Percentiles rank a stretch among this genome's conserved stretches.
Conservation (phyloP, 345 rosid species). For the Schrenkiella parvula region DNA sequence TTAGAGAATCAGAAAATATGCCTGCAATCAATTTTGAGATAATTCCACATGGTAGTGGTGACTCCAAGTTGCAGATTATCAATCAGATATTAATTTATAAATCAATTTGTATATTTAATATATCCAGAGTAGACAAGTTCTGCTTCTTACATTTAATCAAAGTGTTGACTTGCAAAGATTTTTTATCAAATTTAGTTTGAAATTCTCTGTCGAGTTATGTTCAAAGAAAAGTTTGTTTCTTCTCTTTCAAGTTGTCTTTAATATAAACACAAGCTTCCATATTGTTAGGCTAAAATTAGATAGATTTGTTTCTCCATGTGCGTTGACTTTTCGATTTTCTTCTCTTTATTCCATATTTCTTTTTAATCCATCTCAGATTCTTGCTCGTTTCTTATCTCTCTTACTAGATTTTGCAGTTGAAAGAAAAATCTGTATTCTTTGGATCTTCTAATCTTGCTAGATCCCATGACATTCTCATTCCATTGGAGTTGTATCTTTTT, state of each 20-base stretch:
- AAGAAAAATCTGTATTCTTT: not conserved
- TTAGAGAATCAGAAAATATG: no score
- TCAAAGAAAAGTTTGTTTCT: not conserved
- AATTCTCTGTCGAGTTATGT: not conserved
- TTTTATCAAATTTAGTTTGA: not conserved
- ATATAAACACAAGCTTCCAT: not conserved
- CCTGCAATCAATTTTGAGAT: no score
- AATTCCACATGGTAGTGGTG: not conserved
- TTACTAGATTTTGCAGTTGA: conserved; percentile 6
- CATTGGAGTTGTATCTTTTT: not conserved
- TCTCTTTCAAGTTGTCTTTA: not conserved
- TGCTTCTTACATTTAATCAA: not conserved
- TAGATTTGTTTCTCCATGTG: not conserved
- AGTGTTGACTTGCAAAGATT: not conserved
- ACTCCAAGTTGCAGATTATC: no score
- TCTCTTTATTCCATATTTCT: not conserved
- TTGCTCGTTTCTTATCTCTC: not conserved
- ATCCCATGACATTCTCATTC: not conserved
- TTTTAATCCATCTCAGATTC: not conserved
- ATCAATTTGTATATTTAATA: not conserved
- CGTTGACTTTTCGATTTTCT: not conserved
- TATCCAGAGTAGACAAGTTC: not conserved
- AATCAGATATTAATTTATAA: no score
- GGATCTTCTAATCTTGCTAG: not conserved
- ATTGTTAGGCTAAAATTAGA: not conserved